A percentile compares a stretch with the other conserved stretches of the same genome.
phyloP scores from a whole-genome alignment of 2,329 filamentous ascomycete genomes.

The Aureobasidium subglaciale region DNA sequence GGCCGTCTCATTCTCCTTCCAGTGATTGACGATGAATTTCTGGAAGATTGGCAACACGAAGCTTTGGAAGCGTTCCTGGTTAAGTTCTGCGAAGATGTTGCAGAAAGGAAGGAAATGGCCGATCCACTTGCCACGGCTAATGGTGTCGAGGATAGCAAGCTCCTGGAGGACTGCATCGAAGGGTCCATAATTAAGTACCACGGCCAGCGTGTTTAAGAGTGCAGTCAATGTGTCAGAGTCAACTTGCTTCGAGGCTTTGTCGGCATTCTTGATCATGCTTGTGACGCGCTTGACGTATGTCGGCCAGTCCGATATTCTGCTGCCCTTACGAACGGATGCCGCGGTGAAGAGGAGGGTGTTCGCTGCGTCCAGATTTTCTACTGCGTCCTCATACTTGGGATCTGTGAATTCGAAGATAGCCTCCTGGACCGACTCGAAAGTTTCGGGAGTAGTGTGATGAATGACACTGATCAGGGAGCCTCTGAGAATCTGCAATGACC shows the following conservation, averaged over 20 bases:
- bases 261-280: slow-evolving; percentile 25
- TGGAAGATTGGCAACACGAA: slow-evolving; percentile 78
- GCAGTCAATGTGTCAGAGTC: slow-evolving; percentile 19
- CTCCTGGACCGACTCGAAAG: slow-evolving; percentile 62
- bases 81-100: slow-evolving; percentile 68
- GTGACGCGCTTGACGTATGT: slow-evolving; percentile 45
- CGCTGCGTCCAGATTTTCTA: slow-evolving; percentile 35
- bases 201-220: slow-evolving; percentile 46
- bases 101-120: slow-evolving; percentile 79
- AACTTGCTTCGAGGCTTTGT: slow-evolving; percentile 7
- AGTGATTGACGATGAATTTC: slow-evolving; percentile 70
- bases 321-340: slow-evolving; percentile 74
- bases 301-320: slow-evolving; percentile 66
- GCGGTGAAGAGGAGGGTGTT: slow-evolving; percentile 57
- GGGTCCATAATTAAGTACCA: slow-evolving; percentile 67
- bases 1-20: slow-evolving; percentile 61
- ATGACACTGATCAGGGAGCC: slow-evolving; percentile 75
- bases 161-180: slow-evolving; percentile 71
- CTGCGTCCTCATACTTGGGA: slow-evolving; percentile 26
- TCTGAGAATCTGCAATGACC: slow-evolving; percentile 51
- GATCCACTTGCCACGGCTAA: slow-evolving; percentile 60
- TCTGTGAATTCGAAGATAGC: slow-evolving; percentile 50
- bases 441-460: slow-evolving; percentile 70
- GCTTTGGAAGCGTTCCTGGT: slow-evolving; percentile 65
- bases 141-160: slow-evolving; percentile 56